Percentiles rank a stretch among this genome's conserved stretches.
Evolutionary conservation across 192 early-diverging fungal genomes (phyloP).

Genomic region (Coemansia sp.): DNA sequence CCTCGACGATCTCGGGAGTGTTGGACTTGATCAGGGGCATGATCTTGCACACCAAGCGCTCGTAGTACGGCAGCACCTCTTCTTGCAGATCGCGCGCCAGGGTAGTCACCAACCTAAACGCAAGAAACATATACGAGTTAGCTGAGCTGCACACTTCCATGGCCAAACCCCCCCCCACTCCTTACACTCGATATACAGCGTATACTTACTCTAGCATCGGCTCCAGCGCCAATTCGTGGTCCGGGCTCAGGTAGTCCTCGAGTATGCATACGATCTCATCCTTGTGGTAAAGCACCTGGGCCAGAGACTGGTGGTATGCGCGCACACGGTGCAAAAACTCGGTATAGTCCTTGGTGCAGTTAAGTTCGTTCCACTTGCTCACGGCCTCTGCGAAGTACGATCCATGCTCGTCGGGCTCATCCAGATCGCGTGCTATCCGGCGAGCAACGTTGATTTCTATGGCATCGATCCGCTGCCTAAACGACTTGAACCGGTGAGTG

Average conservation of each 20-base stretch:
- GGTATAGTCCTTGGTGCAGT: slow-evolving; percentile 82
- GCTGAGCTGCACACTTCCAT: neutral
- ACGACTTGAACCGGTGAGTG: slow-evolving; percentile 49
- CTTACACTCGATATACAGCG: neutral
- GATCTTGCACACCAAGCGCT: slow-evolving; percentile 66
- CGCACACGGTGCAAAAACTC: slow-evolving; percentile 70
- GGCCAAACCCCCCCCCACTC: neutral
- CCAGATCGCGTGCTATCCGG: slow-evolving; percentile 61
- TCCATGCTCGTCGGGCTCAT: slow-evolving; percentile 62
- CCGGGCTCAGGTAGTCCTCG: slow-evolving; percentile 65
- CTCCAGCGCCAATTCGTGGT: slow-evolving; percentile 72
- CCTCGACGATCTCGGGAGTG: slow-evolving; percentile 79
- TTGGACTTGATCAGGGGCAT: slow-evolving; percentile 66
- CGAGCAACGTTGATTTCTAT: slow-evolving; percentile 86
- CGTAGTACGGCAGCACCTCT: slow-evolving; percentile 84
- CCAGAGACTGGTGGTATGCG: slow-evolving; percentile 70
- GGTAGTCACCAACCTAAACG: slow-evolving; percentile 68
- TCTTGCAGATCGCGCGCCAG: slow-evolving; percentile 92
- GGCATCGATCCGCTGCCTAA: slow-evolving; percentile 63
- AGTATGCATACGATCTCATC: slow-evolving; percentile 69
- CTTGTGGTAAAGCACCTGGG: slow-evolving; percentile 93
- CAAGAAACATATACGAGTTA: neutral
- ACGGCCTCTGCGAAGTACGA: slow-evolving; percentile 87
- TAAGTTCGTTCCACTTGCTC: slow-evolving; percentile 88
- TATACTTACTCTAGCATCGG: slow-evolving; percentile 77